Conservation (phyloP, 768 basidiomycete genomes). For the Russula emetica region DNA sequence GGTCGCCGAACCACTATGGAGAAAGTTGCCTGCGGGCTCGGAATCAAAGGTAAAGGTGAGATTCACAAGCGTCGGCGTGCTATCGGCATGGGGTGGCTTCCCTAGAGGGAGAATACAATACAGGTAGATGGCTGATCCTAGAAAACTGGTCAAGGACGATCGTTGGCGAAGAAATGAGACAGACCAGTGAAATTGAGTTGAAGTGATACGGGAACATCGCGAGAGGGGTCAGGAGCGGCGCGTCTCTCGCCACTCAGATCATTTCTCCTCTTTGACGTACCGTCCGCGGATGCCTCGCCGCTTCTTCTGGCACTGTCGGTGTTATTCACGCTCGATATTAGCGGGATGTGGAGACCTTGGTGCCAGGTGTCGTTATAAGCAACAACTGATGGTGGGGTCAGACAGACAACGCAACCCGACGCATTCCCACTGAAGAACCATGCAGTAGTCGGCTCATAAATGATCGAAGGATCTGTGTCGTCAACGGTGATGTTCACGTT, state of each 20-base stretch:
- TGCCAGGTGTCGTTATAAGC: constrained; percentile 22
- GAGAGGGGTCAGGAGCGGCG: neutral
- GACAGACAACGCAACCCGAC: neutral
- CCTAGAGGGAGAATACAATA: constrained; percentile 39
- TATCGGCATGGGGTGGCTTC: neutral
- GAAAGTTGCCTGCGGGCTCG: neutral
- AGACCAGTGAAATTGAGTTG: neutral
- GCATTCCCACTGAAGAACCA: neutral
- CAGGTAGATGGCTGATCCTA: constrained; percentile 49
- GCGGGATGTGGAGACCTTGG: constrained; percentile 2
- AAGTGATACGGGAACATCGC: constrained; percentile 1
- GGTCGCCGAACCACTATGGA: neutral
- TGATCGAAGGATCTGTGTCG: constrained; percentile 12
- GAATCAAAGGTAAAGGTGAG: neutral
- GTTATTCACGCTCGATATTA: constrained; percentile 1
- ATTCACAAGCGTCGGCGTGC: neutral
- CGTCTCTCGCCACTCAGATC: neutral
- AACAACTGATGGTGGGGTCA: neutral
- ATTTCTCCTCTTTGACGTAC: neutral
- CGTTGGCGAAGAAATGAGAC: neutral
- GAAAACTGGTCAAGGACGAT: neutral
- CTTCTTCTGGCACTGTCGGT: neutral
- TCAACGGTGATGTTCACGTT: constrained; percentile 18
- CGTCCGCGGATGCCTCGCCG: neutral
- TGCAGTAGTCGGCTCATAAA: constrained; percentile 2